Percentiles rank a stretch among this genome's conserved stretches.
Conservation (phyloP, 306 rosid genomes). For the Boehmeria nivea region DNA sequence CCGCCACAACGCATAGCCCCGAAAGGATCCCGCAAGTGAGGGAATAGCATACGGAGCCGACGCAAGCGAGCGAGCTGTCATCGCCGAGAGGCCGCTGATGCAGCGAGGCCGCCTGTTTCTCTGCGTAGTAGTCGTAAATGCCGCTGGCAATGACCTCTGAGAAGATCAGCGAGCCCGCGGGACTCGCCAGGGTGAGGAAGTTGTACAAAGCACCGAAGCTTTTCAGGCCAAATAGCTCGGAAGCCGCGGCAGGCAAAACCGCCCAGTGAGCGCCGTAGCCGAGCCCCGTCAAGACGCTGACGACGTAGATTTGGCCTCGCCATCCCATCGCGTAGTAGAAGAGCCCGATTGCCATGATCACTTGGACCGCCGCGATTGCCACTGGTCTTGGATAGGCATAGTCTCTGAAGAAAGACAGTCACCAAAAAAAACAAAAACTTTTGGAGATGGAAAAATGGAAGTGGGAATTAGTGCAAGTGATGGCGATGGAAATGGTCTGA, state of each 20-base stretch:
- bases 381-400: slow-evolving; percentile 63
- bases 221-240: slow-evolving; percentile 74
- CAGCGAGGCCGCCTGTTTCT: slow-evolving; percentile 36
- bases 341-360: slow-evolving; percentile 67
- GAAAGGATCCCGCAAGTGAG: slow-evolving; percentile 56
- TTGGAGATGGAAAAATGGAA: too few species aligned
- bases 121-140: slow-evolving; percentile 61
- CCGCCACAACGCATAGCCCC: slow-evolving; percentile 47
- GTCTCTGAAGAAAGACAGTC: slow-evolving; percentile 40
- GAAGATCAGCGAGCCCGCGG: slow-evolving; percentile 62
- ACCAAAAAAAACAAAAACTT: background rate
- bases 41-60: slow-evolving; percentile 59
- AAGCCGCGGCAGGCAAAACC: slow-evolving; percentile 79
- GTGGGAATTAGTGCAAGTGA: background rate
- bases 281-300: slow-evolving; percentile 65
- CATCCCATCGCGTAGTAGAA: slow-evolving; percentile 67
- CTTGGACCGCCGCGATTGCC: slow-evolving; percentile 61
- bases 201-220: slow-evolving; percentile 68
- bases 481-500: too few species aligned
- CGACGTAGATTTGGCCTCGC: slow-evolving; percentile 74
- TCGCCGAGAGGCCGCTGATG: slow-evolving; percentile 18
- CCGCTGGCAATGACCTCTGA: slow-evolving; percentile 59
- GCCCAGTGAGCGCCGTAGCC: slow-evolving; percentile 98
- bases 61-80: slow-evolving; percentile 41
- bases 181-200: slow-evolving; percentile 53